These are phyloP conservation scores for Heterobasidion irregulare DNA, from an alignment of 1,284 basidiomycete species.

Conservation along the genomic window DNA sequence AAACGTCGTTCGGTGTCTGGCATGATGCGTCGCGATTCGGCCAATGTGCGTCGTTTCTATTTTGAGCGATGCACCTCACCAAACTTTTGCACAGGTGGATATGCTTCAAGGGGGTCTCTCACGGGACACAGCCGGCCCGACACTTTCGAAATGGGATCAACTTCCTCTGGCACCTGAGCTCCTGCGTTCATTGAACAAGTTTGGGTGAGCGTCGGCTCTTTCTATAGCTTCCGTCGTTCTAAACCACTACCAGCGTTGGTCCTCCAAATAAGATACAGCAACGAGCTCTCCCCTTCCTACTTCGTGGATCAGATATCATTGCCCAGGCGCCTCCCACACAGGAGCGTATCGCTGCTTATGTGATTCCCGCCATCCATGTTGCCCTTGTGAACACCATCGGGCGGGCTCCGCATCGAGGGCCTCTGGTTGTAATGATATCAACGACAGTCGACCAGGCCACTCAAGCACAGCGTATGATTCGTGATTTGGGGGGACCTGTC, in stretches of 20 bases:
- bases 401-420: slow-evolving; percentile 60
- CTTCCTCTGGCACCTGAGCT: slow-evolving; percentile 82
- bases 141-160: slow-evolving; percentile 96
- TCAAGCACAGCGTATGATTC: slow-evolving; percentile 95
- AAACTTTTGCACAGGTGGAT: slow-evolving; percentile 43
- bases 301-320: slow-evolving; percentile 92
- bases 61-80: slow-evolving; percentile 22
- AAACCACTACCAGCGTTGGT: slow-evolving; percentile 60
- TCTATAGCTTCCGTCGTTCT: slow-evolving; percentile 1
- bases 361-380: slow-evolving; percentile 88
- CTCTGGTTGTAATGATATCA: slow-evolving; percentile 87
- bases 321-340: slow-evolving; percentile 98
- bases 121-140: slow-evolving; percentile 66
- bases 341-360: slow-evolving; percentile 95
- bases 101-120: slow-evolving; percentile 42
- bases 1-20: slow-evolving; percentile 70
- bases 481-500: slow-evolving; percentile 87
- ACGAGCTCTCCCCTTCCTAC: slow-evolving; percentile 89
- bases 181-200: slow-evolving; percentile 84
- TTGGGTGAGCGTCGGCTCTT: slow-evolving; percentile 58
- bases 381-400: slow-evolving; percentile 55
- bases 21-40: slow-evolving; percentile 67
- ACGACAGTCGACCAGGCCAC: slow-evolving; percentile 98
- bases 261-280: slow-evolving; percentile 99
- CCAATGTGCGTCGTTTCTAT: slow-evolving; percentile 43